These are phyloP conservation scores for Diplosphaera chodatii DNA, from an alignment of 139 green algal species.

Conservation along the genomic window DNA sequence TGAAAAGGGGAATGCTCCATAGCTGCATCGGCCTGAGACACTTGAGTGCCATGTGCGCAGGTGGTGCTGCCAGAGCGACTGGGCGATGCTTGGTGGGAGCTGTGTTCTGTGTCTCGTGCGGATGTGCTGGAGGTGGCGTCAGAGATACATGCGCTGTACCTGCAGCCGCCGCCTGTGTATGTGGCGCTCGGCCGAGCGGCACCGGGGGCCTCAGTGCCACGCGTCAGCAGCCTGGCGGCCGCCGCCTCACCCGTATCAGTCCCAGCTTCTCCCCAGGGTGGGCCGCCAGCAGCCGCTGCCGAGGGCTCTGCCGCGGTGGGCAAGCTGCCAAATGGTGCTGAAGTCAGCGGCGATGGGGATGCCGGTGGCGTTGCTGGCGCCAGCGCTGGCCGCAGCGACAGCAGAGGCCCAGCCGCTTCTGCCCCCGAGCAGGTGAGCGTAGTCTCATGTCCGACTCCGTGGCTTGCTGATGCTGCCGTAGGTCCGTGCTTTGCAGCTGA, in stretches of 20 bases:
- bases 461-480: too few species aligned
- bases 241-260: not conserved
- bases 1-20: too few species aligned
- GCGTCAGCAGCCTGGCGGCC: not conserved
- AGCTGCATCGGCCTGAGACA: too few species aligned
- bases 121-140: constrained; percentile 58
- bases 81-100: constrained; percentile 60
- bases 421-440: not conserved
- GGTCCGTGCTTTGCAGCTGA: constrained; percentile 5
- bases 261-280: not conserved
- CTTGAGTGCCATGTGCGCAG: too few species aligned
- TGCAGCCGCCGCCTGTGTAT: constrained; percentile 36
- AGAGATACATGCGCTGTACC: constrained; percentile 51
- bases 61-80: constrained; percentile 62
- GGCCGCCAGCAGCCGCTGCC: not conserved
- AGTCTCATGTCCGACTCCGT: too few species aligned
- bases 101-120: constrained; percentile 54
- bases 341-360: not conserved
- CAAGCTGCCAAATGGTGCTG: not conserved
- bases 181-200: constrained; percentile 21
- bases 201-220: not conserved
- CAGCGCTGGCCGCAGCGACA: constrained; percentile 1
- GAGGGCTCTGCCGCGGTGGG: not conserved
- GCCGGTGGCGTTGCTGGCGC: not conserved
- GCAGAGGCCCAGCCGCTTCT: not conserved